Evolutionary conservation across 1,284 basidiomycete species (phyloP), one percentile per base, ranked within the genome.

Genomic region (Ceratobasidium sp.): DNA sequence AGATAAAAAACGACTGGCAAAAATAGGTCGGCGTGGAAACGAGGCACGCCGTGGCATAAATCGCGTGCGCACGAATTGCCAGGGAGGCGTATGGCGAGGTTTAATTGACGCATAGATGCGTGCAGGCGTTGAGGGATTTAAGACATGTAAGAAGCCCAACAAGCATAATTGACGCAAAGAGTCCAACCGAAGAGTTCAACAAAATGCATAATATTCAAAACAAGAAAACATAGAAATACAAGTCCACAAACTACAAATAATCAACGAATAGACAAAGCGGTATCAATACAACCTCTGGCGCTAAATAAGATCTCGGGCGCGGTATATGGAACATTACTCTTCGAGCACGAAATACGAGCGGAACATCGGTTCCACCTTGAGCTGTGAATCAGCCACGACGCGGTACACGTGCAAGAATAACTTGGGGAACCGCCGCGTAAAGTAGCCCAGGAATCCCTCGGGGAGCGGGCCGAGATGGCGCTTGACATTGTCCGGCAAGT

Each of bases 401-500:
- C 82, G 78, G 76, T 98, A 90, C 40, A 98, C 95, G 77, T 98
- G 96, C 72, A 98, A 80, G 83, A 99, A 95, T 20, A 99, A 84
- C 40, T 80, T 82, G 3, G 96, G 96, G 80, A 92, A 99, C n/a
- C 94, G 87, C 45, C 86, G 83, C 0, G 94, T 97, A 77, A 98
- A 99, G 79, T 98, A 99, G 3, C 84, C 81, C 68, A 99, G 80
- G 82, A 94, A 99, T 12, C 96, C 96, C 72, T 92, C 90, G 0
- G 97, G 96, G 82, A 98, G 88, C 3, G 90, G 82, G 7, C 96
- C 96, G 13, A 98, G 83, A 77, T 92, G 88, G 68, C 90, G 86
- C 77, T 94, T 94, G 45, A 95, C 91, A 70, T 90, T 88, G 68
- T 94, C 92, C 1, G 95, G 95, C 22, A 98, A 81, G 78, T 96